Conservation (phyloP, 192 early-diverging fungal genomes). For the Chytriomyces hyalinus region DNA sequence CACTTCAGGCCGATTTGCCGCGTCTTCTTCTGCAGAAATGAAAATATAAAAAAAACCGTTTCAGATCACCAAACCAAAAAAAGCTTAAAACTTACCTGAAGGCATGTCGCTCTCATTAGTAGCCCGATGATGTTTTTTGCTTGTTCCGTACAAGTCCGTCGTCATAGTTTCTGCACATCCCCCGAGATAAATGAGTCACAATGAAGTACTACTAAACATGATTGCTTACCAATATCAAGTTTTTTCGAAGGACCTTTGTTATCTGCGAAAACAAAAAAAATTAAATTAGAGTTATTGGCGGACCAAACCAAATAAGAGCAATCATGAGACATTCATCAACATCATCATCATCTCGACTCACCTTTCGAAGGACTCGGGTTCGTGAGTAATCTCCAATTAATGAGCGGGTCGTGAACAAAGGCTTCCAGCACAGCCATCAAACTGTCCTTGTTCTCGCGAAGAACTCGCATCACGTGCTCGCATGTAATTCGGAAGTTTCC, state of each 20-base stretch:
- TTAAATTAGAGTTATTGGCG: background rate
- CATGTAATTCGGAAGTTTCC: constrained; percentile 95
- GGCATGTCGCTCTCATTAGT: constrained; percentile 17
- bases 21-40: constrained; percentile 47
- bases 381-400: constrained; percentile 83
- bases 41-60: background rate
- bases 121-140: constrained; percentile 22
- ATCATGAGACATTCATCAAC: too few species aligned
- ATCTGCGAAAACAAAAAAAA: constrained; percentile 8
- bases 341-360: background rate
- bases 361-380: constrained; percentile 55
- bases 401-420: constrained; percentile 95
- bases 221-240: constrained; percentile 5
- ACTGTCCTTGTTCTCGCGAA: constrained; percentile 93
- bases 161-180: background rate
- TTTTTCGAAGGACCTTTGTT: constrained; percentile 26
- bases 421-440: constrained; percentile 98
- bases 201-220: background rate
- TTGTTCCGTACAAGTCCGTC: constrained; percentile 14
- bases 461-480: constrained; percentile 93
- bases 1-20: constrained; percentile 61
- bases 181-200: background rate
- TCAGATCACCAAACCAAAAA: background rate
- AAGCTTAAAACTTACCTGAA: background rate
- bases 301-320: too few species aligned